Percentiles rank a stretch among this genome's conserved stretches.
Evolutionary conservation across 1,284 basidiomycete genomes (phyloP).

Genomic region (Vanrija sp.): DNA sequence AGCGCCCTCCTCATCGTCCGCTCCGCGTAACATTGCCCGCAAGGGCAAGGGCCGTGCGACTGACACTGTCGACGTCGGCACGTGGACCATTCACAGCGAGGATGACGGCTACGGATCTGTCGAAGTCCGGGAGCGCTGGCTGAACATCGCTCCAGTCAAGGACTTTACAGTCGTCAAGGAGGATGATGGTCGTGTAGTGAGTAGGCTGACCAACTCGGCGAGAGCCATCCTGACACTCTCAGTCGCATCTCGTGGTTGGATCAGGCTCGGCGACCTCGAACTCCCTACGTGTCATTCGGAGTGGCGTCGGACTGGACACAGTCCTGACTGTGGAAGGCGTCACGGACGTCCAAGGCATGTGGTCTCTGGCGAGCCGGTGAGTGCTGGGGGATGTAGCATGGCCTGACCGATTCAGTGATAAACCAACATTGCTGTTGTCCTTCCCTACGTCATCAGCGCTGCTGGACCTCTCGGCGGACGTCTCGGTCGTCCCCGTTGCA

Average conservation of each 20-base stretch:
- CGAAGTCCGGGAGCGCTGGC: constrained; percentile 61
- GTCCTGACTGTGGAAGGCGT: constrained; percentile 61
- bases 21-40: neutral
- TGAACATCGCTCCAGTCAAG: constrained; percentile 81
- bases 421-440: constrained; percentile 24
- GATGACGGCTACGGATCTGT: constrained; percentile 43
- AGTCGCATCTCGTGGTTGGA: constrained; percentile 81
- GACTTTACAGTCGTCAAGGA: constrained; percentile 75
- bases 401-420: neutral
- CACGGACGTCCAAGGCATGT: constrained; percentile 59
- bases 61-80: constrained; percentile 48
- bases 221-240: constrained; percentile 1
- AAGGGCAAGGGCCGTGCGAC: constrained; percentile 35
- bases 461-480: constrained; percentile 45
- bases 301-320: constrained; percentile 77
- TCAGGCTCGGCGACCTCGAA: constrained; percentile 81
- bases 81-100: constrained; percentile 41
- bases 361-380: constrained; percentile 55
- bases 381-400: constrained; percentile 4
- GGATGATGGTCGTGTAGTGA: constrained; percentile 69
- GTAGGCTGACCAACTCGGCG: constrained; percentile 30
- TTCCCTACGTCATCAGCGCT: constrained; percentile 20
- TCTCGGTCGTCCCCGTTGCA: constrained; percentile 44
- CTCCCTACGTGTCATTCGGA: constrained; percentile 73
- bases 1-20: neutral